phyloP scores from a whole-genome alignment of 306 rosid genomes.

The Malus asiatica region DNA sequence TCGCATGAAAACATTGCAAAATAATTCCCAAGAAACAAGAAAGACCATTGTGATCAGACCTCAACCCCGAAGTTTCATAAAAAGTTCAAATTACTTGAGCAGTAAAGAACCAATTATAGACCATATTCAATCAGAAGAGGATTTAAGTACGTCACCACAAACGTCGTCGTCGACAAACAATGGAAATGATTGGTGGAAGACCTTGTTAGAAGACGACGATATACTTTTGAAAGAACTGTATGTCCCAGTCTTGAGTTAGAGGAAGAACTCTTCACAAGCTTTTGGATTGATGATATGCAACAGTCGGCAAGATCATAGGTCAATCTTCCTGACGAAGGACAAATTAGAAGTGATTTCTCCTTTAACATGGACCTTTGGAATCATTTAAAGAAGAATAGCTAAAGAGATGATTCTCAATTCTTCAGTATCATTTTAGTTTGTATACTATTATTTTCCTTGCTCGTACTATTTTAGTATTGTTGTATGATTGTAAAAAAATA shows the following conservation, averaged over 20 bases:
- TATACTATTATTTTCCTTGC: neutral
- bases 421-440: neutral
- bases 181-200: neutral
- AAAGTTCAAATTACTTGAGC: neutral
- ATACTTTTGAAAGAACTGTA: neutral
- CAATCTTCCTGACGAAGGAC: neutral
- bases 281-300: neutral
- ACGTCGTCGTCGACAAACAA: neutral
- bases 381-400: neutral
- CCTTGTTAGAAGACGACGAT: neutral
- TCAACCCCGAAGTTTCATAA: constrained; percentile 12
- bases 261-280: neutral
- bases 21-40: neutral
- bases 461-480: too few species aligned
- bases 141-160: neutral
- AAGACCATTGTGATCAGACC: constrained; percentile 12
- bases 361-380: neutral
- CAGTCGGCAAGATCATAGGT: neutral
- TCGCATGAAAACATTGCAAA: neutral
- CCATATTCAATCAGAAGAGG: neutral
- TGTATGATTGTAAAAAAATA: too few species aligned
- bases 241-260: neutral
- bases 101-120: neutral
- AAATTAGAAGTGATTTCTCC: neutral
- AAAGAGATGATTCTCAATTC: neutral